Evolutionary conservation across 352 stramenopile genomes (phyloP), one percentile per base, ranked within the genome.

Genomic region (Globisporangium echinulatum): DNA sequence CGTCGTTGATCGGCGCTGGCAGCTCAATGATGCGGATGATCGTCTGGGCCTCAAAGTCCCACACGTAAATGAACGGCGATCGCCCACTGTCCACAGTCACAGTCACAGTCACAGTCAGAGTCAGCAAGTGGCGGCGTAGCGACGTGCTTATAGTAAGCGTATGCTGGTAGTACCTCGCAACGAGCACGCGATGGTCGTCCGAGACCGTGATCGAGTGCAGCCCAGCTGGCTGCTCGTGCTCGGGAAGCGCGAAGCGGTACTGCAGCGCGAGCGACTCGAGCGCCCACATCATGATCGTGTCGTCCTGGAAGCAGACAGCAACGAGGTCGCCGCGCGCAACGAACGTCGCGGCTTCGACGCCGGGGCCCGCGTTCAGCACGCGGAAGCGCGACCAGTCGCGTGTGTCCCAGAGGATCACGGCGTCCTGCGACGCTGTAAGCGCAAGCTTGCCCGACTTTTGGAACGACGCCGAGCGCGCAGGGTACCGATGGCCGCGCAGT

Each of bases 261-360:
- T 73, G 76, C n/a, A 94, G 52, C 11, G 81, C 77, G 0, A 92
- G 72, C 10, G 81, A 74, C 50, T 87, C 81, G 4, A 92, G 70
- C 55, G 92, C 81, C 85, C 82, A 92, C 81, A 94, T 91, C 78
- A 94, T 88, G 59, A 92, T 87, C 10, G 81, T 85, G 55, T 90
- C 75, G 51, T 94, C 85, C 42, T 89, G 76, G 59, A 92, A 94
- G 54, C 75, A 92, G 2, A 92, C 82, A 1, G 81, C 82, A 25
- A 94, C 83, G 10, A 94, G 68, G 11, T 91, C 68, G 17, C 75
- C 79, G 54, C 62, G 60, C 0, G 67, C 14, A 25, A 90, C 77
- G 49, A 92, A 92, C n/a, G 63, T 72, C 1, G 80, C 80, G 42
- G 80, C 67, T 49, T 88, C 75, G 15, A 91, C 80, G 0, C 78